Evolutionary conservation across 352 stramenopile species (phyloP).

Genomic region (Pythium insidiosum): DNA sequence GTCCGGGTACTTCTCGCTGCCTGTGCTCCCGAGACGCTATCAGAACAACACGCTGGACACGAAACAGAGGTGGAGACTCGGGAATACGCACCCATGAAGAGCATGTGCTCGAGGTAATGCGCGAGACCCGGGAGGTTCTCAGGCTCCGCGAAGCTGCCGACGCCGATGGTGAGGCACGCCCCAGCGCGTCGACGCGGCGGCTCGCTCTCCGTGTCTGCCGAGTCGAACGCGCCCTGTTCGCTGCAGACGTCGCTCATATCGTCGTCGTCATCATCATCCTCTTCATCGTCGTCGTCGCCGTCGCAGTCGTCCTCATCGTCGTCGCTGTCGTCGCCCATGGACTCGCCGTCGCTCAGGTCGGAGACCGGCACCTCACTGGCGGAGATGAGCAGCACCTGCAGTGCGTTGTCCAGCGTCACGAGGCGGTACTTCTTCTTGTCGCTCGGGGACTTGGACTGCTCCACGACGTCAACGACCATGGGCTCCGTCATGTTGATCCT

Average conservation of each 20-base stretch:
- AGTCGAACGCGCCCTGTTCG: slow-evolving; percentile 26
- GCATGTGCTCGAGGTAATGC: slow-evolving; percentile 93
- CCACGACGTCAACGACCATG: slow-evolving; percentile 12
- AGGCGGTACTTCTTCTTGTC: slow-evolving; percentile 53
- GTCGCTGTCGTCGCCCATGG: slow-evolving; percentile 5
- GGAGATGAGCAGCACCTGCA: slow-evolving; percentile 20
- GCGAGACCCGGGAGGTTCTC: slow-evolving; percentile 41
- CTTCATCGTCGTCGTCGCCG: slow-evolving; percentile 7
- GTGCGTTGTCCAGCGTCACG: slow-evolving; percentile 38
- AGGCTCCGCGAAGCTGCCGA: slow-evolving; percentile 26
- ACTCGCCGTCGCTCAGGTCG: neutral
- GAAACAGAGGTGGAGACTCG: too few relatives aligned
- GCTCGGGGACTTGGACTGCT: slow-evolving; percentile 26
- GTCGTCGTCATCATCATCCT: slow-evolving; percentile 8
- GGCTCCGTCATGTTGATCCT: neutral
- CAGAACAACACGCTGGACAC: too few relatives aligned
- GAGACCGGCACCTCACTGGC: slow-evolving; percentile 6
- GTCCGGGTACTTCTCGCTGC: slow-evolving; percentile 66
- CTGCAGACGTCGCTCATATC: slow-evolving; percentile 13
- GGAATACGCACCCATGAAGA: slow-evolving; percentile 82
- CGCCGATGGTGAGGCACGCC: slow-evolving; percentile 23
- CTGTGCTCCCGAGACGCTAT: too few relatives aligned
- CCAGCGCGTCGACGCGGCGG: slow-evolving; percentile 5
- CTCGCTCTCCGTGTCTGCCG: slow-evolving; percentile 18
- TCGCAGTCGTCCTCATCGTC: slow-evolving; percentile 15